Percentiles rank a stretch among this genome's conserved stretches.
phyloP scores from a whole-genome alignment of 2,329 filamentous ascomycete species.

The Plectosphaerella cucumerina region DNA sequence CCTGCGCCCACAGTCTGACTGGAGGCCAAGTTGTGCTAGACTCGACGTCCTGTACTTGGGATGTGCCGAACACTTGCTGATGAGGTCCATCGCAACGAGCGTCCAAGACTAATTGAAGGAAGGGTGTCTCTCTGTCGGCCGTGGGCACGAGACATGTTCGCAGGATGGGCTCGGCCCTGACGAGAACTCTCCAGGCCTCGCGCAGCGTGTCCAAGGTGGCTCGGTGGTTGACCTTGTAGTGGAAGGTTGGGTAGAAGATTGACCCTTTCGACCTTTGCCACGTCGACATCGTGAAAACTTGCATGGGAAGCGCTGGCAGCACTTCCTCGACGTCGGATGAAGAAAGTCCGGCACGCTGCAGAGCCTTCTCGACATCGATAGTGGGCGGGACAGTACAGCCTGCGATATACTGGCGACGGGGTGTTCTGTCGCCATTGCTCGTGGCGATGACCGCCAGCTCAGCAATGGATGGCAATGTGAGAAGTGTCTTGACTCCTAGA shows the following conservation, averaged over 20 bases:
- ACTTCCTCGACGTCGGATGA: constrained; percentile 46
- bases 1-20: constrained; percentile 2
- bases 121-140: constrained; percentile 37
- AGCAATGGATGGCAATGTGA: constrained; percentile 66
- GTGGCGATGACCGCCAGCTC: constrained; percentile 6
- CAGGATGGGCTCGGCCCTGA: constrained; percentile 56
- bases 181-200: constrained; percentile 57
- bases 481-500: constrained; percentile 66
- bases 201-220: constrained; percentile 38
- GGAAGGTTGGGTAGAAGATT: constrained; percentile 73
- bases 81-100: constrained; percentile 15
- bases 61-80: constrained; percentile 15
- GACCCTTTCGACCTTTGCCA: constrained; percentile 66
- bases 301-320: constrained; percentile 70
- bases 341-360: constrained; percentile 35
- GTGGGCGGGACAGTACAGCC: constrained; percentile 19
- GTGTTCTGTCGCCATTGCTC: neutral
- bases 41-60: neutral
- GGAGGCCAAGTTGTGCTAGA: constrained; percentile 4
- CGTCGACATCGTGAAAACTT: constrained; percentile 73
- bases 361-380: constrained; percentile 32
- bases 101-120: constrained; percentile 60
- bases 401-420: neutral
- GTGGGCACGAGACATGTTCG: constrained; percentile 63
- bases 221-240: constrained; percentile 45